Conservation (phyloP, 2,329 filamentous ascomycete species). For the Colletotrichum sp. region DNA sequence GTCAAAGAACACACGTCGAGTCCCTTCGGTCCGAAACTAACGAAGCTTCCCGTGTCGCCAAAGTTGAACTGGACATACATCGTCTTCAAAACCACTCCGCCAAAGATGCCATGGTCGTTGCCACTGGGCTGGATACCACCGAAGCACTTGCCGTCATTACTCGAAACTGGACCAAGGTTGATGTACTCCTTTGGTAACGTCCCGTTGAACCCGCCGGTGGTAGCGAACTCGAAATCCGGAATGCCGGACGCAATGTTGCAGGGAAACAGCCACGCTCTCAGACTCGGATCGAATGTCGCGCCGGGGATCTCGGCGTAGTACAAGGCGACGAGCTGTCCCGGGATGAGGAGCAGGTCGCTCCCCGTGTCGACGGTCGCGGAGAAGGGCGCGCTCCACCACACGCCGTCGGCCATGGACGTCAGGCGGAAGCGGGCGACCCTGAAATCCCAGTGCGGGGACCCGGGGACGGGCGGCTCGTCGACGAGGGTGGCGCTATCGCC, state of each 20-base stretch:
- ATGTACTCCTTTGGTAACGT: slow-evolving; percentile 61
- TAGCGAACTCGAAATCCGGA: slow-evolving; percentile 61
- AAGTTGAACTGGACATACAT: slow-evolving; percentile 58
- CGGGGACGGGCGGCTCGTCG: slow-evolving; percentile 1
- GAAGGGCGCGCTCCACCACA: slow-evolving; percentile 39
- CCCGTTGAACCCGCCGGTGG: slow-evolving; percentile 53
- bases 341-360: slow-evolving; percentile 68
- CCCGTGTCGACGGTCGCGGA: slow-evolving; percentile 71
- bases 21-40: slow-evolving; percentile 10
- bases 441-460: slow-evolving; percentile 52
- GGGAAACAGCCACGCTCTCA: slow-evolving; percentile 61
- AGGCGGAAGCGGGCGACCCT: slow-evolving; percentile 48
- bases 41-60: background rate
- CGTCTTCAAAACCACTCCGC: slow-evolving; percentile 80
- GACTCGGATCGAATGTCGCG: slow-evolving; percentile 50
- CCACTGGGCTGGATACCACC: slow-evolving; percentile 73
- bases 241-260: slow-evolving; percentile 58
- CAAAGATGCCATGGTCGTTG: slow-evolving; percentile 68
- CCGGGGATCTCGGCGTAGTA: slow-evolving; percentile 65
- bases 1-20: slow-evolving; percentile 8
- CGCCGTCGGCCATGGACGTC: slow-evolving; percentile 28
- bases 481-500: slow-evolving; percentile 25
- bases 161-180: slow-evolving; percentile 56
- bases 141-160: slow-evolving; percentile 65
- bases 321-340: slow-evolving; percentile 55